These are phyloP conservation scores for Alternaria incomplexa DNA, from an alignment of 2,329 filamentous ascomycete genomes.

Conservation along the genomic window DNA sequence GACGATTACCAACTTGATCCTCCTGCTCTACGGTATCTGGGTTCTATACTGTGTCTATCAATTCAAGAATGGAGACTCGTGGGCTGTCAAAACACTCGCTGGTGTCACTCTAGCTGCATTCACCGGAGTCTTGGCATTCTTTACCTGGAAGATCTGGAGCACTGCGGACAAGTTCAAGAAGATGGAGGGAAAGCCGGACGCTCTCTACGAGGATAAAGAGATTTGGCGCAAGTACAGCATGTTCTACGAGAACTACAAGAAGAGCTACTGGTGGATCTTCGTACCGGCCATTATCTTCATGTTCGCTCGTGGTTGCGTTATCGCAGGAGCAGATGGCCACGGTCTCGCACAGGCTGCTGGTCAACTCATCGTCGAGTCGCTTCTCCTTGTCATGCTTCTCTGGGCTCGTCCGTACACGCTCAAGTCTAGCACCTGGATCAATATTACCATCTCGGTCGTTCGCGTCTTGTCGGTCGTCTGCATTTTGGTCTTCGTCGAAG, in stretches of 20 bases:
- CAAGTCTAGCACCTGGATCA: slow-evolving; percentile 88
- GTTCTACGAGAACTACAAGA: slow-evolving; percentile 96
- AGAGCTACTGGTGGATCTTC: slow-evolving; percentile 96
- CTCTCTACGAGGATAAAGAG: slow-evolving; percentile 85
- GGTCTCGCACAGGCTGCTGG: slow-evolving; percentile 81
- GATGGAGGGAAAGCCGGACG: slow-evolving; percentile 72
- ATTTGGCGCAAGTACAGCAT: slow-evolving; percentile 95
- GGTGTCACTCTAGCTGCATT: slow-evolving; percentile 81
- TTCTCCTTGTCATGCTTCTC: slow-evolving; percentile 79
- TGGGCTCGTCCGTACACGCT: slow-evolving; percentile 88
- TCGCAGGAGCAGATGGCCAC: slow-evolving; percentile 84
- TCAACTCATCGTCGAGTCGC: slow-evolving; percentile 79
- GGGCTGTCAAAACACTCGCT: slow-evolving; percentile 86
- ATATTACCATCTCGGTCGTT: slow-evolving; percentile 87
- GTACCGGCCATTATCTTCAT: slow-evolving; percentile 88
- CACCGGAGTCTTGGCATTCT: slow-evolving; percentile 80
- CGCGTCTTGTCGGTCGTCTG: slow-evolving; percentile 87
- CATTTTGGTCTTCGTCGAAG: slow-evolving; percentile 91
- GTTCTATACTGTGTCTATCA: slow-evolving; percentile 95
- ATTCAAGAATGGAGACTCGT: slow-evolving; percentile 91
- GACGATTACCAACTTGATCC: slow-evolving; percentile 85
- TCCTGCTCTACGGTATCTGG: slow-evolving; percentile 94
- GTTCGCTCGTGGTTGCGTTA: slow-evolving; percentile 84
- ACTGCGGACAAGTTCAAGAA: slow-evolving; percentile 77
- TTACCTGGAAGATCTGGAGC: slow-evolving; percentile 81